These are phyloP conservation scores for Microdochium nivale DNA, from an alignment of 2,329 filamentous ascomycete genomes.

Conservation along the genomic window DNA sequence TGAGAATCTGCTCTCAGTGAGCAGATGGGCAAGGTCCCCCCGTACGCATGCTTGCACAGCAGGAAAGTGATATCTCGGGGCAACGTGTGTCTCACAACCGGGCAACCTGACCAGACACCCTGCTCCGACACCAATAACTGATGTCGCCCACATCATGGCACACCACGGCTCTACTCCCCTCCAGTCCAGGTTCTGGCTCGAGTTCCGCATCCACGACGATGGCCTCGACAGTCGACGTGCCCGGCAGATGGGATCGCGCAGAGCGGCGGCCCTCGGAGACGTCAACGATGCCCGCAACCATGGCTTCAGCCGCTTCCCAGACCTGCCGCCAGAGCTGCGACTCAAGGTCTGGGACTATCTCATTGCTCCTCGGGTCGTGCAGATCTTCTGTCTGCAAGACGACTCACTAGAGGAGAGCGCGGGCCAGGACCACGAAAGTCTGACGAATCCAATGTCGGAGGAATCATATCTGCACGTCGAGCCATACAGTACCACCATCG, in stretches of 20 bases:
- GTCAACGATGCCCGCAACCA: conserved; percentile 14
- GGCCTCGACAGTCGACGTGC: not conserved
- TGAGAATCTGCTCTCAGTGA: no score
- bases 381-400: not conserved
- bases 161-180: not conserved
- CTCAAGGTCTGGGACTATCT: conserved; percentile 37
- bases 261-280: conserved; percentile 3
- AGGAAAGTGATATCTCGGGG: no score
- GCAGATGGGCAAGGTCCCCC: no score
- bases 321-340: conserved; percentile 38
- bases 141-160: not conserved
- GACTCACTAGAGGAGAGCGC: not conserved
- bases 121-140: not conserved
- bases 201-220: conserved; percentile 4
- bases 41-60: no score
- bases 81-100: no score
- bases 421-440: no score
- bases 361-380: conserved; percentile 34
- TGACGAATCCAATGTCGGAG: no score
- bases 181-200: conserved; percentile 2
- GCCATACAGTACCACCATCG: not conserved
- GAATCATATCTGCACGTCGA: no score
- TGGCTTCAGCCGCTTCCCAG: conserved; percentile 22
- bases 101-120: no score
- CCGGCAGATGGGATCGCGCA: conserved; percentile 2